A percentile compares a stretch with the other conserved stretches of the same genome.
Conservation (phyloP, 2,329 filamentous ascomycete species). For the Catunica adiposa region DNA sequence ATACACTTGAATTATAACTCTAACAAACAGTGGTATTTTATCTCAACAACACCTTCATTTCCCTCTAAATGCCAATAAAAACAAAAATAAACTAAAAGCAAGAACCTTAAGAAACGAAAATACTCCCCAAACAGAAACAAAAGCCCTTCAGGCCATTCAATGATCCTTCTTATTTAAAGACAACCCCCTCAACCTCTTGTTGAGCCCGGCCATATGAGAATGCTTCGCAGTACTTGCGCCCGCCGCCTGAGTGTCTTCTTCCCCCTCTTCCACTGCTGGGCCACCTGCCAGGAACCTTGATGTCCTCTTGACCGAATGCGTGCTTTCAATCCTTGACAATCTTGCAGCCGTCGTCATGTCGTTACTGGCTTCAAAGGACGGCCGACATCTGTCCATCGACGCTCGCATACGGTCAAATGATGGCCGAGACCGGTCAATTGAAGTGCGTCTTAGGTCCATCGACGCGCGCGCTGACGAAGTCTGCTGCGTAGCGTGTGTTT, state of each 20-base stretch:
- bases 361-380: constrained; percentile 71
- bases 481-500: constrained; percentile 18
- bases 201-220: constrained; percentile 17
- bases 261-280: background rate
- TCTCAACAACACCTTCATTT: background rate
- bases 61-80: constrained; percentile 21
- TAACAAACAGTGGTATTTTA: background rate
- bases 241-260: background rate
- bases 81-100: constrained; percentile 17
- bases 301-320: constrained; percentile 27
- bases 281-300: constrained; percentile 13
- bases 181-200: constrained; percentile 26
- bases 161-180: constrained; percentile 27
- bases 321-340: constrained; percentile 68
- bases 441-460: constrained; percentile 26
- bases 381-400: constrained; percentile 71
- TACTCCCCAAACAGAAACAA: constrained; percentile 19
- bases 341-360: constrained; percentile 87
- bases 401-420: constrained; percentile 78
- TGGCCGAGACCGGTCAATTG: constrained; percentile 53
- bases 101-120: constrained; percentile 15
- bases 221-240: constrained; percentile 1
- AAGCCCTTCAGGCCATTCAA: constrained; percentile 4
- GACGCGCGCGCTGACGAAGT: constrained; percentile 16
- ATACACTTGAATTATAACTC: no score